Conservation (phyloP, 2,329 filamentous ascomycete species). For the Fusarium irregulare region DNA sequence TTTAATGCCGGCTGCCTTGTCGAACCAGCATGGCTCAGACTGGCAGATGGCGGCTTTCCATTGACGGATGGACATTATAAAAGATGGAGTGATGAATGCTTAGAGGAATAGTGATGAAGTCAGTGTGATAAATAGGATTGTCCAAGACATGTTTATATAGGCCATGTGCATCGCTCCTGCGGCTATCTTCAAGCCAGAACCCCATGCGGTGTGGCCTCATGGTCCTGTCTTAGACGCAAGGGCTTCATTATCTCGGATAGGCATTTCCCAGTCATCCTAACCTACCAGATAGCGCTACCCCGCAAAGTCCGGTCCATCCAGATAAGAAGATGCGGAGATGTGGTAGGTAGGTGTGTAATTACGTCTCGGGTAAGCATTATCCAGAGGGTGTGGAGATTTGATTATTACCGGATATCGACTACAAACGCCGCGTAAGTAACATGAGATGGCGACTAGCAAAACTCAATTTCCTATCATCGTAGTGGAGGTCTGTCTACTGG, state of each 20-base stretch:
- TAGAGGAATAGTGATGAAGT: neutral
- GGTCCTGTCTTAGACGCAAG: neutral
- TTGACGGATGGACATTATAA: conserved; percentile 1
- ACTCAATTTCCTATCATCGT: rapidly evolving
- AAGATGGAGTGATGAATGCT: neutral
- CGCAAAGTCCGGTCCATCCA: neutral
- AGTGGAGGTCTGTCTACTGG: neutral
- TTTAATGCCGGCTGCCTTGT: neutral
- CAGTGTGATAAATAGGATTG: neutral
- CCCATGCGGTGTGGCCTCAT: neutral
- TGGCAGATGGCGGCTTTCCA: neutral
- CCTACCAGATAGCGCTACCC: neutral
- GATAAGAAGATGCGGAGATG: neutral
- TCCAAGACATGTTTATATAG: neutral
- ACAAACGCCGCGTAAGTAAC: neutral
- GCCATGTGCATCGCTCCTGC: rapidly evolving
- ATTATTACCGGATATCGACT: neutral
- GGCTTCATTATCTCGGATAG: neutral
- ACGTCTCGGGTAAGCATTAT: conserved; percentile 1
- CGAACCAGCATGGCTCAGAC: neutral
- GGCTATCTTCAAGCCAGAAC: too few species aligned
- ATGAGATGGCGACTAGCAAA: neutral
- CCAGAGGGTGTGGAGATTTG: neutral
- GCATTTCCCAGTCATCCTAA: neutral
- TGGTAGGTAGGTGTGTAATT: neutral